Evolutionary conservation across 495 filamentous ascomycete species (phyloP).

Genomic region (Tuber umbilicatum): DNA sequence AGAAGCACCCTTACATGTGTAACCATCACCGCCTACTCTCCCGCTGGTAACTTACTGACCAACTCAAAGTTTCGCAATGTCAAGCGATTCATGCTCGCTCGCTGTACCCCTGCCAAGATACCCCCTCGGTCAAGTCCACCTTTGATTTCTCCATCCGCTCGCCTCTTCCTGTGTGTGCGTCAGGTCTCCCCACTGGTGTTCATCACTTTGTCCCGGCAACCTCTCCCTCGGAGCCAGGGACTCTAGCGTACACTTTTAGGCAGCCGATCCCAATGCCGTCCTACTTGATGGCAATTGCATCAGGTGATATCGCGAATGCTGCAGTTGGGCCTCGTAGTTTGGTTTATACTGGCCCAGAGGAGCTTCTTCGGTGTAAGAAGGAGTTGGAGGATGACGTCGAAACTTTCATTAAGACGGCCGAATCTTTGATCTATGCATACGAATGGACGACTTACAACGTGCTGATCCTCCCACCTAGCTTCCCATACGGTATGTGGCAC

Average conservation of each 20-base stretch:
- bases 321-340: constrained; percentile 75
- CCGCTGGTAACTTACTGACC: not conserved
- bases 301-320: constrained; percentile 78
- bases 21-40: constrained; percentile 10
- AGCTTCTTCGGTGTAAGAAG: constrained; percentile 74
- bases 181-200: constrained; percentile 63
- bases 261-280: constrained; percentile 88
- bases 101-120: constrained; percentile 94
- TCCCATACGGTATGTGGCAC: constrained; percentile 49
- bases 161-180: constrained; percentile 78
- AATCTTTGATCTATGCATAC: constrained; percentile 54
- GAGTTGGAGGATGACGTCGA: constrained; percentile 86
- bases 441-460: constrained; percentile 94
- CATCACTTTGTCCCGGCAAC: constrained; percentile 39
- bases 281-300: constrained; percentile 87
- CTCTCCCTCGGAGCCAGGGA: constrained; percentile 44
- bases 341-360: constrained; percentile 80
- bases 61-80: constrained; percentile 69
- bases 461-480: constrained; percentile 73
- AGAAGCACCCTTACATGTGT: constrained; percentile 91
- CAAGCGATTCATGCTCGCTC: constrained; percentile 92
- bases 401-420: constrained; percentile 79
- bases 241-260: constrained; percentile 68
- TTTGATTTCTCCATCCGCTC: constrained; percentile 83
- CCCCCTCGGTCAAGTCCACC: constrained; percentile 86